Percentiles rank a stretch among this genome's conserved stretches.
phyloP scores from a whole-genome alignment of 352 stramenopile species.

The Phytophthora hibernalis region DNA sequence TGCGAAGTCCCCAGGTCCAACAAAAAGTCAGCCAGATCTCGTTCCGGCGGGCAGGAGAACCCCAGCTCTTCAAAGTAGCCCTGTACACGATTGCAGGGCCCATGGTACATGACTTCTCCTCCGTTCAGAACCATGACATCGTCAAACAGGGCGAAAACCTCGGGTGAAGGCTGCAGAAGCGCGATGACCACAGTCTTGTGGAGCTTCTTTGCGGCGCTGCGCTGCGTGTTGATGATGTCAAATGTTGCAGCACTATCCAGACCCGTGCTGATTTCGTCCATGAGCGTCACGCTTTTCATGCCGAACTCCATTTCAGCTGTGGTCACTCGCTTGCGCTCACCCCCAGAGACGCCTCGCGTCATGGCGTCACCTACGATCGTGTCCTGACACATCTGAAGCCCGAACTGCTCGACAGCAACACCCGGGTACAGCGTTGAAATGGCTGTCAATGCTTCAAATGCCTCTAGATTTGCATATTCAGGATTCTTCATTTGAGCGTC shows the following conservation, averaged over 20 bases:
- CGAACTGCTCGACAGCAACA: conserved; percentile 42
- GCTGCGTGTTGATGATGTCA: conserved; percentile 45
- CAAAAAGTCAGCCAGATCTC: conserved; percentile 45
- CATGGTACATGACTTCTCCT: conserved; percentile 33
- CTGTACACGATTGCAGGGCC: conserved; percentile 19
- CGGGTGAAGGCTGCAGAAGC: conserved; percentile 88
- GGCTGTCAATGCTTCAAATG: conserved; percentile 19
- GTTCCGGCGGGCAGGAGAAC: conserved; percentile 40
- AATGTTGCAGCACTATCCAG: conserved; percentile 78
- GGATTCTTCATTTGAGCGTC: neutral
- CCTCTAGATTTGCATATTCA: conserved; percentile 3
- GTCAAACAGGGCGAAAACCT: conserved; percentile 91
- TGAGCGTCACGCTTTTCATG: conserved; percentile 70
- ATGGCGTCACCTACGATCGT: conserved; percentile 60
- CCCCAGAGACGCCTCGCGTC: conserved; percentile 71
- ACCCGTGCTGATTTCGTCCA: conserved; percentile 94
- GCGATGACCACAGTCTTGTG: conserved; percentile 63
- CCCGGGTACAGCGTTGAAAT: conserved; percentile 39
- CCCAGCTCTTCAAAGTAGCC: conserved; percentile 46
- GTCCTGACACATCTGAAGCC: conserved; percentile 26
- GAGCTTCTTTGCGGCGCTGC: conserved; percentile 31
- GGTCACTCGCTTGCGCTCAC: conserved; percentile 69
- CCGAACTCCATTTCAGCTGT: conserved; percentile 80
- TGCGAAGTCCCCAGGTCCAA: conserved; percentile 44
- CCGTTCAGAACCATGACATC: conserved; percentile 67